These are phyloP conservation scores for Lolium rigidum DNA, from an alignment of 176 grass and related monocot genomes.

Conservation along the genomic window DNA sequence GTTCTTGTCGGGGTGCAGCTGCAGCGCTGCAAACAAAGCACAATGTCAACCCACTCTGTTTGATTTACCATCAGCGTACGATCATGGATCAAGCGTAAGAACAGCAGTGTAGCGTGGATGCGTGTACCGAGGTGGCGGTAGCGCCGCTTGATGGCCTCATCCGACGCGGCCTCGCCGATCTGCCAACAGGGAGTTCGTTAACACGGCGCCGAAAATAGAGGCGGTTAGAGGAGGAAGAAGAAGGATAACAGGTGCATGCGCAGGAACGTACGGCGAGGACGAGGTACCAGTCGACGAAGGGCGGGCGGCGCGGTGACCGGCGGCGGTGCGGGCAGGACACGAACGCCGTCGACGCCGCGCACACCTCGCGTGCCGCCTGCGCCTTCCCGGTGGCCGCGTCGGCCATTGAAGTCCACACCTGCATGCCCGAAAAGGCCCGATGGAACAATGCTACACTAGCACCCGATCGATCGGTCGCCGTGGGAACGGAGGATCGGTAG, in stretches of 20 bases:
- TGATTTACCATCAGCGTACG: background rate
- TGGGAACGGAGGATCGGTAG: background rate
- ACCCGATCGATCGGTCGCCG: background rate
- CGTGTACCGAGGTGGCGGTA: slow-evolving; percentile 86
- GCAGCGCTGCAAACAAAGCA: slow-evolving; percentile 56
- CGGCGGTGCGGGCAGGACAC: slow-evolving; percentile 64
- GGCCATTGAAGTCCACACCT: slow-evolving; percentile 15
- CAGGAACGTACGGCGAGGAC: slow-evolving; percentile 68
- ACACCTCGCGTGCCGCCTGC: slow-evolving; percentile 58
- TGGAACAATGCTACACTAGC: background rate
- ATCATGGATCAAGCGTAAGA: background rate
- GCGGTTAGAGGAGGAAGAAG: background rate
- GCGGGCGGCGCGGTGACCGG: slow-evolving; percentile 39
- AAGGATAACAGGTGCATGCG: background rate
- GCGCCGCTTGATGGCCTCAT: slow-evolving; percentile 58
- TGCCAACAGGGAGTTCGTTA: too few species aligned
- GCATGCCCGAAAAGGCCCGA: too few species aligned
- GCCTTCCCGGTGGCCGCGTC: slow-evolving; percentile 19
- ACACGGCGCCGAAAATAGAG: too few species aligned
- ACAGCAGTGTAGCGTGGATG: background rate
- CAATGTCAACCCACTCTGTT: too few species aligned
- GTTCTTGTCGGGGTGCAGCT: slow-evolving; percentile 99
- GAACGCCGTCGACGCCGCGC: slow-evolving; percentile 64
- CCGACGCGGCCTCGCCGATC: slow-evolving; percentile 63
- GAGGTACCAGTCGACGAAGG: slow-evolving; percentile 94